A percentile compares a stretch with the other conserved stretches of the same genome.
These are phyloP conservation scores for Boletus pseudo-olivaceus DNA, from an alignment of 768 basidiomycete species.

Conservation along the genomic window DNA sequence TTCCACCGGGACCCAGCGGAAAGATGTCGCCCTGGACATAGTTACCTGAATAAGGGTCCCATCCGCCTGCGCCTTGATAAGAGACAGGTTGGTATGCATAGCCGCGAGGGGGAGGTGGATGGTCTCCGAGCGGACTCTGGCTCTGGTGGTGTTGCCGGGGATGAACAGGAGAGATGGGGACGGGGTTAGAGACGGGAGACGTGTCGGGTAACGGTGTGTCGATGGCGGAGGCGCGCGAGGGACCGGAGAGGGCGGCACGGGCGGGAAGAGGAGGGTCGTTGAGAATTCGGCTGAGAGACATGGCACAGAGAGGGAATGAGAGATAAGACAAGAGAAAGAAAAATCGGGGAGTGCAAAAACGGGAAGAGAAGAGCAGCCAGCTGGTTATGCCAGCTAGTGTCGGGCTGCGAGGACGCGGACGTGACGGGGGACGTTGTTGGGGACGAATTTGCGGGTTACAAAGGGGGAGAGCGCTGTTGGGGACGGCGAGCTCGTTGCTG, in stretches of 20 bases:
- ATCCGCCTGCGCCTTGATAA: slow-evolving; percentile 38
- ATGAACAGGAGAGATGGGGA: slow-evolving; percentile 19
- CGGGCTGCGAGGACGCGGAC: background rate
- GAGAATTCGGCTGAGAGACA: slow-evolving; percentile 79
- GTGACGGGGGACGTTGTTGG: background rate
- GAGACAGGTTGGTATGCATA: slow-evolving; percentile 36
- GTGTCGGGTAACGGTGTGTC: slow-evolving; percentile 23
- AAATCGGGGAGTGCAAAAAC: slow-evolving; percentile 2
- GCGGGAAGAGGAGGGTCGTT: slow-evolving; percentile 62
- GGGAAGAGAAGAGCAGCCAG: background rate
- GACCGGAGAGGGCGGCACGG: slow-evolving; percentile 27
- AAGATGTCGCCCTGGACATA: slow-evolving; percentile 38
- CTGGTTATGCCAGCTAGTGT: background rate
- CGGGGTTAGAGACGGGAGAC: slow-evolving; percentile 19
- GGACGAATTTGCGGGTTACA: background rate
- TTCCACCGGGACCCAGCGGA: slow-evolving; percentile 36
- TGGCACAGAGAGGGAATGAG: slow-evolving; percentile 29
- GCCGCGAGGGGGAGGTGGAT: slow-evolving; percentile 32
- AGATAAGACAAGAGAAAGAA: background rate
- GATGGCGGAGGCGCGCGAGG: slow-evolving; percentile 19
- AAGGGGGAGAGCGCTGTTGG: background rate
- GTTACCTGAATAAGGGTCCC: slow-evolving; percentile 38
- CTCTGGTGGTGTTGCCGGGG: slow-evolving; percentile 27
- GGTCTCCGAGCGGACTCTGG: slow-evolving; percentile 26
- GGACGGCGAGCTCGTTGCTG: slow-evolving; percentile 15